These are phyloP conservation scores for Phytophthora citrophthora DNA, from an alignment of 352 stramenopile genomes.

Conservation along the genomic window DNA sequence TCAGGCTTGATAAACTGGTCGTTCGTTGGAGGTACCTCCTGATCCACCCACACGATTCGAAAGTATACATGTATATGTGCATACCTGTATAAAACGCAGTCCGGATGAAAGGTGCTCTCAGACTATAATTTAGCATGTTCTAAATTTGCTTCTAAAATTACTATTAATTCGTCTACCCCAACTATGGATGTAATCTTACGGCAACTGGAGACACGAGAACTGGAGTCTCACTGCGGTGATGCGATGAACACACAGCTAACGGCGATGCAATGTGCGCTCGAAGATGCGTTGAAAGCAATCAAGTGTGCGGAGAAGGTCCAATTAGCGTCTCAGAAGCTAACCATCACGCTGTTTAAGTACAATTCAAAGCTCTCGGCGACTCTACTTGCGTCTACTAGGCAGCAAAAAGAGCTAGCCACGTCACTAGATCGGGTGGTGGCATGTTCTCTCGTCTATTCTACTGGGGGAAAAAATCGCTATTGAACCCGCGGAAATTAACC, in stretches of 20 bases:
- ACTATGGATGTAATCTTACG: constrained; percentile 11
- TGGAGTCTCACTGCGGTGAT: constrained; percentile 10
- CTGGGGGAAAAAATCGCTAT: not conserved
- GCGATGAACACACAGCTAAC: constrained; percentile 13
- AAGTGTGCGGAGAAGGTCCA: constrained; percentile 11
- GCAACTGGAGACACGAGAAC: constrained; percentile 4
- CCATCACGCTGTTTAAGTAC: constrained; percentile 14
- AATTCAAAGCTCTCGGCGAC: constrained; percentile 11
- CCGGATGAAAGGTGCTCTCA: too few species aligned
- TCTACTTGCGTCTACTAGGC: constrained; percentile 2
- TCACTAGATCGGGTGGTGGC: constrained; percentile 1
- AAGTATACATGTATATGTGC: too few species aligned
- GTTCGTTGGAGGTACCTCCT: too few species aligned
- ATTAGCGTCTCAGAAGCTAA: constrained; percentile 5
- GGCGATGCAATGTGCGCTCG: constrained; percentile 1
- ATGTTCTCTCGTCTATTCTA: not conserved
- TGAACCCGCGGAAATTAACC: not conserved
- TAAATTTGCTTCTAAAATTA: too few species aligned
- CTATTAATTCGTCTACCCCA: too few species aligned
- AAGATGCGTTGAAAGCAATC: constrained; percentile 1
- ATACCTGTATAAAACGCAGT: too few species aligned
- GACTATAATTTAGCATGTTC: too few species aligned
- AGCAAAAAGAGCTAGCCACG: constrained; percentile 1
- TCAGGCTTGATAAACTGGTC: too few species aligned
- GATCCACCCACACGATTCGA: too few species aligned